A percentile compares a stretch with the other conserved stretches of the same genome.
These are phyloP conservation scores for Acanthochlamys bracteata DNA, from an alignment of 106 monocot genomes.

Conservation along the genomic window DNA sequence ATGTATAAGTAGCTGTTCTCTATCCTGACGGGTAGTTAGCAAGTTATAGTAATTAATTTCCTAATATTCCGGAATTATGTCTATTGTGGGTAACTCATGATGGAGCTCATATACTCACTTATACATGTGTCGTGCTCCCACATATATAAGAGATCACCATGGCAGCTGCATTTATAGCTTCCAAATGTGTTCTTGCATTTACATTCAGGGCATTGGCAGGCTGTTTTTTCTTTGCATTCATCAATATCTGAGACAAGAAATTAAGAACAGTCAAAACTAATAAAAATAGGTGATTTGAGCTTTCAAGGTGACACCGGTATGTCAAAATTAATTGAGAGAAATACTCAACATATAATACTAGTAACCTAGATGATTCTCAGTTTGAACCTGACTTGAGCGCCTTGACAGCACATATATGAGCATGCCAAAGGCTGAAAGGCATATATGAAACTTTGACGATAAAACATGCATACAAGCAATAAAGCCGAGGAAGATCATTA, in stretches of 20 bases:
- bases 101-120: constrained; percentile 33
- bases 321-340: too few relatives aligned
- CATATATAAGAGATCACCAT: constrained; percentile 68
- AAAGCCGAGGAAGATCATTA: constrained; percentile 7
- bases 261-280: neutral
- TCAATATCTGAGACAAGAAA: constrained; percentile 59
- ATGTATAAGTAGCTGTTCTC: too few relatives aligned
- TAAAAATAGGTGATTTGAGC: neutral
- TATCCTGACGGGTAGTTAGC: too few relatives aligned
- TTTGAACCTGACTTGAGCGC: neutral
- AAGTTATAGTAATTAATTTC: too few relatives aligned
- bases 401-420: neutral
- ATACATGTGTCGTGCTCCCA: constrained; percentile 93
- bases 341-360: too few relatives aligned
- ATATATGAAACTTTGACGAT: neutral
- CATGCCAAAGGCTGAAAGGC: neutral
- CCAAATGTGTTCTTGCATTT: constrained; percentile 94
- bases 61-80: too few relatives aligned
- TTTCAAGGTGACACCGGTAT: neutral
- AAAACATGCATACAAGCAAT: neutral
- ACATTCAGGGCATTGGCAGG: constrained; percentile 79
- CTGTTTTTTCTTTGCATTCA: constrained; percentile 83
- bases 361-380: too few relatives aligned
- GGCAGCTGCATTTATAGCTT: constrained; percentile 82
- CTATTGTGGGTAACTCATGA: too few relatives aligned